Base-by-base conservation (phyloP, 2,329 filamentous ascomycete species). In the Aspergillus intermedius region DNA sequence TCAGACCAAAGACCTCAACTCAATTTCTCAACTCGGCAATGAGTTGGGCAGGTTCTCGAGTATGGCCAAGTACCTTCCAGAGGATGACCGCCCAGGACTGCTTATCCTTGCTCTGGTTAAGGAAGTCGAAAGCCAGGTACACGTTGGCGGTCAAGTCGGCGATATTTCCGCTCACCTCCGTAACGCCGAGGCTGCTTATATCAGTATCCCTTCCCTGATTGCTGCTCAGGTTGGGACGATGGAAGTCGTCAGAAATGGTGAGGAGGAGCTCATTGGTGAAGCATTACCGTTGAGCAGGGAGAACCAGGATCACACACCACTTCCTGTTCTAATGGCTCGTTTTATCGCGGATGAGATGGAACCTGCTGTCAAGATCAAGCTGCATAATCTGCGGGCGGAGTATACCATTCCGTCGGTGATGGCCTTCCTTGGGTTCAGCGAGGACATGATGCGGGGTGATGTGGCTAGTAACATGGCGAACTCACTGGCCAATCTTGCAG, bases 341-440 rank as follows among this genome's bases (percentile, higher is more conserved):
- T 87, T 95, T 72, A 87, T 98, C 55, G 89, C 89, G 0, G 91
- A 97, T 63, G 91, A 97, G 64, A 88, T 94, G 71, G 91, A 97
- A 54, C 91, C 94, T 0, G 83, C 88, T 5, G 75, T 96, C 56
- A 95, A 94, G 65, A 67, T 96, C 49, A 94, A 95, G 64, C 72
- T 97, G 39, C 87, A 87, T 67, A 90, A 95, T 52, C 58, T 95
- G 4, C 85, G 83, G 50, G 68, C 89, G n/a, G 94, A 98, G 64
- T 98, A 98, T 65, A 85, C 86, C 13, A 87, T 97, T 3, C 80
- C 88, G 0, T 88, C 87, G 0, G 68, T 96, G 0, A 85, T 95
- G 75, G 88, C 89, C 46, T 68, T 95, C 4, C 77, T 95, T 5
- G 85, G 82, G 0, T 75, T 94, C 2, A 76, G 77, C 12, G 80